phyloP scores from a whole-genome alignment of 768 basidiomycete species.

The Dacryopinax primogenitus region DNA sequence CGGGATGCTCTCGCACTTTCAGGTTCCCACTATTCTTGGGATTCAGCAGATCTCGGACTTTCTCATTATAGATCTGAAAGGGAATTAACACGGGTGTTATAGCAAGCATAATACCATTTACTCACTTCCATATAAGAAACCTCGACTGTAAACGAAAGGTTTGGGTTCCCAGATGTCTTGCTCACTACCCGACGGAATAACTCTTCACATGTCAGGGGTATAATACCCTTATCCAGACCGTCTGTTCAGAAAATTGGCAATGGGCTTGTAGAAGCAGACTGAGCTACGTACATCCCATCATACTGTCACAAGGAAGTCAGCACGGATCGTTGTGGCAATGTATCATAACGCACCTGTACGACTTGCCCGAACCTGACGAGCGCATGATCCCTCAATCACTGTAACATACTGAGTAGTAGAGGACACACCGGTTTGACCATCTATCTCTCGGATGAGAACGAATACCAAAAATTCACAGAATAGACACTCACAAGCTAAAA shows the following conservation, averaged over 20 bases:
- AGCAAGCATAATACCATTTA: constrained; percentile 6
- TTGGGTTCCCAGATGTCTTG: constrained; percentile 49
- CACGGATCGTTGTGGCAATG: neutral
- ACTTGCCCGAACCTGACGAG: constrained; percentile 72
- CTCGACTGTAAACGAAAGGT: constrained; percentile 78
- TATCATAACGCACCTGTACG: constrained; percentile 55
- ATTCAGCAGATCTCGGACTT: constrained; percentile 93
- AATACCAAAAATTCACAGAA: neutral
- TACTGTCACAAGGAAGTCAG: constrained; percentile 37
- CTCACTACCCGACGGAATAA: constrained; percentile 70
- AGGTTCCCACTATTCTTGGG: constrained; percentile 94
- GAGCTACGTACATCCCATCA: constrained; percentile 78
- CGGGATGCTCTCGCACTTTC: constrained; percentile 93
- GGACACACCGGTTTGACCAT: constrained; percentile 73
- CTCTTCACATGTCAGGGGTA: constrained; percentile 87
- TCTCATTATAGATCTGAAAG: constrained; percentile 83
- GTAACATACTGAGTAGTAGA: neutral
- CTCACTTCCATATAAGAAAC: constrained; percentile 93
- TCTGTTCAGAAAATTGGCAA: constrained; percentile 36
- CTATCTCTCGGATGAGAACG: constrained; percentile 23
- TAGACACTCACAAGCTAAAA: constrained; percentile 83
- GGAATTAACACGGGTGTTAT: neutral
- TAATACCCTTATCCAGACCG: constrained; percentile 92
- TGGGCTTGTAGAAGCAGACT: constrained; percentile 8
- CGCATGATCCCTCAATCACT: neutral